Evolutionary conservation across 2,329 filamentous ascomycete genomes (phyloP), one percentile per base, ranked within the genome.

Genomic region (Calonectria crousiana): DNA sequence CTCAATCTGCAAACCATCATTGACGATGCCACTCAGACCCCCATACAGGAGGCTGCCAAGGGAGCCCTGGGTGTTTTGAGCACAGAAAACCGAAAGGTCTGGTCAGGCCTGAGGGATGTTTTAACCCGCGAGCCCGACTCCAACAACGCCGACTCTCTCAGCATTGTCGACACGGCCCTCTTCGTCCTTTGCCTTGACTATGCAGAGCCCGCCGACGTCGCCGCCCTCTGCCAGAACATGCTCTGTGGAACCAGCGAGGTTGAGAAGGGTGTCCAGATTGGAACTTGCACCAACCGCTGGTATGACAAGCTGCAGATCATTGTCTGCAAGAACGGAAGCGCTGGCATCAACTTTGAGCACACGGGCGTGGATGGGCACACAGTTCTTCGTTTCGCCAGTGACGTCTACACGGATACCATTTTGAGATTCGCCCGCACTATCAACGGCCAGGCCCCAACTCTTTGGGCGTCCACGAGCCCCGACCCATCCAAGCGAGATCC

Each of bases 251-350:
- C 95, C 0, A 98, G 94, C 79, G 93, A 97, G 81, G 93, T 98
- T 16, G 94, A 98, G 81, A 94, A 94, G 82, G 97, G 97, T 6
- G 95, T 99, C 2, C 97, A 99, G 85, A 95, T 98, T 56, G 97
- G 97, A 36, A 98, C 97, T 2, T 99, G 97, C 86, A 98, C 96
- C 18, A 99, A 99, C 85, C 90, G 97, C 75, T 99, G 97, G 97
- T 99, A 99, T 82, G 97, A 99, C 86, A 99, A 99, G 87, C 89
- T 99, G 62, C 97, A 99, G 83, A 98, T 99, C 76, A 98, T 99
- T 69, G 97, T 99, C 66, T 98, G 97, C 89, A 98, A 98, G 87
- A 99, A 98, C 85, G 97, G 97, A 72, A 98, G 95, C 82, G 97
- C 97, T 0, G 97, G 97, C 8, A 98, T 99, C 91, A 99, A 99